Evolutionary conservation across 257 asterid genomes (phyloP).

Genomic region (Solanum tarapatanum): DNA sequence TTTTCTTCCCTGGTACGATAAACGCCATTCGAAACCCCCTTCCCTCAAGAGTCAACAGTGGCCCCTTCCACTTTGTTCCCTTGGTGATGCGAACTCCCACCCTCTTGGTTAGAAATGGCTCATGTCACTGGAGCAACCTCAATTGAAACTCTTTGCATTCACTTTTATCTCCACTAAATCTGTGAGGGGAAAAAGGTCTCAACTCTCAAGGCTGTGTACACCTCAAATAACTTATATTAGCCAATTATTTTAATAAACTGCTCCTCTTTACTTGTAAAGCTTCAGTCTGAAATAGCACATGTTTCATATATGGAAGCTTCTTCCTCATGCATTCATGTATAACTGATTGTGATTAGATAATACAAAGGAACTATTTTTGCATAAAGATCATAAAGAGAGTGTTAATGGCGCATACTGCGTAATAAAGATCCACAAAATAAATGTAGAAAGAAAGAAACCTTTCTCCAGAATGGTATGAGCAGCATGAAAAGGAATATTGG

Average conservation of each 20-base stretch:
- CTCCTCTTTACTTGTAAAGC: background rate
- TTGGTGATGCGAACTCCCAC: background rate
- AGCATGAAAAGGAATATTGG: constrained; percentile 77
- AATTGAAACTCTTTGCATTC: background rate
- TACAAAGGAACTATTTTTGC: background rate
- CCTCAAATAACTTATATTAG: background rate
- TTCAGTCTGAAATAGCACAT: background rate
- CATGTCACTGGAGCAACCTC: background rate
- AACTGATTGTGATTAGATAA: background rate
- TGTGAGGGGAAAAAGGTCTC: background rate
- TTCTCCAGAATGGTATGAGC: constrained; percentile 83
- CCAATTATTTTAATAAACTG: background rate
- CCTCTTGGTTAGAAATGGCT: background rate
- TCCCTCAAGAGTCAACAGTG: background rate
- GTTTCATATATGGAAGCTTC: background rate
- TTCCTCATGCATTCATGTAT: background rate
- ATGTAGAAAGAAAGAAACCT: constrained; percentile 26
- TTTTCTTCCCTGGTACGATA: background rate
- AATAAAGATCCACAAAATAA: background rate
- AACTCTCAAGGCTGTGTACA: background rate
- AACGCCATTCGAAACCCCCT: background rate
- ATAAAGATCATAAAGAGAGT: background rate
- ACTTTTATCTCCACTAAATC: background rate
- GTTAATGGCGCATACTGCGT: background rate
- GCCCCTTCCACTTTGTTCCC: background rate